Conservation (phyloP, 768 basidiomycete genomes). For the Boletus subcaerulescens region DNA sequence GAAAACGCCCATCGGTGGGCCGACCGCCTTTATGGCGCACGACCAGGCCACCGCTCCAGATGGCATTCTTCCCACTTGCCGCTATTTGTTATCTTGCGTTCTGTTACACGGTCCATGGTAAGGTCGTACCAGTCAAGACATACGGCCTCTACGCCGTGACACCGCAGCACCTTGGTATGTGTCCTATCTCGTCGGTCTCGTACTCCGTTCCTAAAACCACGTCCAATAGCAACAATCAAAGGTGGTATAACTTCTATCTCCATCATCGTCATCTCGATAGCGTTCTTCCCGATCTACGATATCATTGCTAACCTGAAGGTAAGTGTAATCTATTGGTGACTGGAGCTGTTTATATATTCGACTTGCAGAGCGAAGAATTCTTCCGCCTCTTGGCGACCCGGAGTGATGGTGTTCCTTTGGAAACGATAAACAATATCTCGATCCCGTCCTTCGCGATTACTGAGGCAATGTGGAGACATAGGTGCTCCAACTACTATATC, state of each 20-base stretch:
- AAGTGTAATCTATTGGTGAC: neutral
- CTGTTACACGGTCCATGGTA: slow-evolving; percentile 26
- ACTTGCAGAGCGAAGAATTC: slow-evolving; percentile 27
- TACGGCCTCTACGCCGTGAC: slow-evolving; percentile 21
- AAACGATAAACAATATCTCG: slow-evolving; percentile 22
- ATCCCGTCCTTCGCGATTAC: slow-evolving; percentile 20
- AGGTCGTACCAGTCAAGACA: slow-evolving; percentile 24
- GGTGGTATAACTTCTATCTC: slow-evolving; percentile 27
- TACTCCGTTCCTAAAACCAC: neutral
- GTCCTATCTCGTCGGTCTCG: neutral
- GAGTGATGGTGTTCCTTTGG: slow-evolving; percentile 21
- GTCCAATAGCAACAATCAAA: slow-evolving; percentile 24
- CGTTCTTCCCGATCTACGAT: slow-evolving; percentile 22
- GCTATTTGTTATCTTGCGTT: slow-evolving; percentile 30
- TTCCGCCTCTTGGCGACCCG: slow-evolving; percentile 20
- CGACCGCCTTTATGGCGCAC: slow-evolving; percentile 6
- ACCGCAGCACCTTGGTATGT: slow-evolving; percentile 20
- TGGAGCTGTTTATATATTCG: neutral
- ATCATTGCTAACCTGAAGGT: slow-evolving; percentile 20
- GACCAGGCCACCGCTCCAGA: slow-evolving; percentile 5
- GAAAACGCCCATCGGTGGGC: neutral
- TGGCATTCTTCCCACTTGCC: slow-evolving; percentile 24
- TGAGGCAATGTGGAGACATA: slow-evolving; percentile 14
- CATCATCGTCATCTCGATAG: slow-evolving; percentile 29
- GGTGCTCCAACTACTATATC: slow-evolving; percentile 24